Conservation (phyloP, 106 monocot species). For the Dioscorea alata region DNA sequence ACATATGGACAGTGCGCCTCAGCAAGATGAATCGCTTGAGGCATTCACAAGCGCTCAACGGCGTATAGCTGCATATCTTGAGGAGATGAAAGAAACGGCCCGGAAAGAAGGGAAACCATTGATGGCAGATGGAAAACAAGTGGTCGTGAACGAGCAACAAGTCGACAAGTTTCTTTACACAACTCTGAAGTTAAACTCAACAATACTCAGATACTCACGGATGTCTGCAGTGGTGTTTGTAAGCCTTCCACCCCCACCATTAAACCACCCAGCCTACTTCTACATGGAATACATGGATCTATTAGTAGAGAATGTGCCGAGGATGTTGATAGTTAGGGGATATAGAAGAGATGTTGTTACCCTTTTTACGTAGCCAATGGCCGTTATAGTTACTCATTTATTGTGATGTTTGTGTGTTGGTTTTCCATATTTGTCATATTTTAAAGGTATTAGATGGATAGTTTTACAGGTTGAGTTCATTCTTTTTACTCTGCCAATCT, state of each 20-base stretch:
- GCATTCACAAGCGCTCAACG: constrained; percentile 65
- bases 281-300: constrained; percentile 99
- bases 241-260: constrained; percentile 89
- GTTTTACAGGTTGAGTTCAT: constrained; percentile 1
- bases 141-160: constrained; percentile 77
- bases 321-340: constrained; percentile 89
- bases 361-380: constrained; percentile 61
- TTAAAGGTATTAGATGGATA: constrained; percentile 1
- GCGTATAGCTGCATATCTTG: constrained; percentile 59
- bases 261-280: constrained; percentile 78
- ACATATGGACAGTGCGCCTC: constrained; percentile 36
- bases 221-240: constrained; percentile 96
- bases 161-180: constrained; percentile 94
- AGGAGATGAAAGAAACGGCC: constrained; percentile 64
- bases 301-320: constrained; percentile 84
- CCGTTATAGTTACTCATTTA: too few species aligned
- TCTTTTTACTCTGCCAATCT: neutral
- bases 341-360: constrained; percentile 95
- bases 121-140: constrained; percentile 71
- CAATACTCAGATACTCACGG: constrained; percentile 77
- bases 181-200: constrained; percentile 82
- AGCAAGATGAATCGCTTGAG: constrained; percentile 67
- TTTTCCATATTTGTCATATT: neutral
- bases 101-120: constrained; percentile 50
- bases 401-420: neutral